A percentile compares a stretch with the other conserved stretches of the same genome.
Evolutionary conservation across 1,284 basidiomycete genomes (phyloP).

Genomic region (Schizophyllum amplum): DNA sequence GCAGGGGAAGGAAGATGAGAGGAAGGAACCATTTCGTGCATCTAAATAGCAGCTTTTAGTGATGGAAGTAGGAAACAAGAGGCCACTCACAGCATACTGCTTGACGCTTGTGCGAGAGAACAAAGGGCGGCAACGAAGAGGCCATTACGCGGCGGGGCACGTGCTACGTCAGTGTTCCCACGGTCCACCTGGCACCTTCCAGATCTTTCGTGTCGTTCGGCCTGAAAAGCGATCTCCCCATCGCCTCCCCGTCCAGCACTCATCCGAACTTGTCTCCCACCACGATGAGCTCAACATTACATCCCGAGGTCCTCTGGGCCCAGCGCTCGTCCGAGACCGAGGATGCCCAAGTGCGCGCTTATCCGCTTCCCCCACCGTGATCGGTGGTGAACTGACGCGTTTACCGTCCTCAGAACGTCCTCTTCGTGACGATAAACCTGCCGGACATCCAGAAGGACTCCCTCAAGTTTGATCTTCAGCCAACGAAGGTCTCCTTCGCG

Average conservation of each 20-base stretch:
- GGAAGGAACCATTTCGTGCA: slow-evolving; percentile 80
- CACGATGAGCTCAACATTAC: slow-evolving; percentile 38
- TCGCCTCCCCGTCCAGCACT: slow-evolving; percentile 12
- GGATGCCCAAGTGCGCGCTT: slow-evolving; percentile 54
- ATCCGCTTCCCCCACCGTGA: slow-evolving; percentile 5
- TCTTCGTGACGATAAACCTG: slow-evolving; percentile 80
- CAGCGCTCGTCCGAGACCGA: slow-evolving; percentile 70
- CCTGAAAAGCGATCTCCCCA: slow-evolving; percentile 7
- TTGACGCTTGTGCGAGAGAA: slow-evolving; percentile 21
- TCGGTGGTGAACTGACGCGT: slow-evolving; percentile 19
- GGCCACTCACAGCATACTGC: slow-evolving; percentile 3
- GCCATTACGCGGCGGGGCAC: not conserved
- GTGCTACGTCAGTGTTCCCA: not conserved
- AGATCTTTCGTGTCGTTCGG: slow-evolving; percentile 24
- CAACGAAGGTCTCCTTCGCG: slow-evolving; percentile 60
- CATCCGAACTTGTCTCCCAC: slow-evolving; percentile 12
- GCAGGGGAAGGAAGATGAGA: slow-evolving; percentile 65
- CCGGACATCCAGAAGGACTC: slow-evolving; percentile 65
- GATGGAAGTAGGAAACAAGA: too few species aligned
- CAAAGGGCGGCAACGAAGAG: slow-evolving; percentile 5
- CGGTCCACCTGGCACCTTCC: slow-evolving; percentile 25
- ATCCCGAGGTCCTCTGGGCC: slow-evolving; percentile 89
- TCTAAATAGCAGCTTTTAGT: too few species aligned
- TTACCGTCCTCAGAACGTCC: slow-evolving; percentile 74
- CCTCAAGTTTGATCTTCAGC: slow-evolving; percentile 57